Evolutionary conservation across 306 rosid species (phyloP).

Genomic region (Abrus precatorius): DNA sequence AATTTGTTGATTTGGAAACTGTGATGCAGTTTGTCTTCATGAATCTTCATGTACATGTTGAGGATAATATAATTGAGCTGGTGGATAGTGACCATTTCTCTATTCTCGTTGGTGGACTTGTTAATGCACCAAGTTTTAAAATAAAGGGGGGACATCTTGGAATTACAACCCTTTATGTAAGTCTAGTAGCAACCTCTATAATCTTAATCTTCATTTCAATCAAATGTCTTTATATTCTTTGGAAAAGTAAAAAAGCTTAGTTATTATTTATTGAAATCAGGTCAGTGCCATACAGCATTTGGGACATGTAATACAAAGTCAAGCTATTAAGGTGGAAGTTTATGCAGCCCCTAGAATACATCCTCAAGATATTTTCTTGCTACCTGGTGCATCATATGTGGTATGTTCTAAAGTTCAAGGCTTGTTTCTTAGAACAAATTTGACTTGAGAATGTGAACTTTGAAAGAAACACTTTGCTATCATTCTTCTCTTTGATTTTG

Average conservation of each 20-base stretch:
- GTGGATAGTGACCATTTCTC: constrained; percentile 58
- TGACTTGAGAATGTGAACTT: constrained; percentile 41
- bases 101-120: constrained; percentile 55
- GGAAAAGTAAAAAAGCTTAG: constrained; percentile 40
- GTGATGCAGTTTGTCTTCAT: constrained; percentile 81
- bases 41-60: constrained; percentile 81
- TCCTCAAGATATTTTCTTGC: constrained; percentile 76
- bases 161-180: constrained; percentile 82
- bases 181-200: constrained; percentile 47
- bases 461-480: background rate
- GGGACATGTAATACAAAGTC: constrained; percentile 74
- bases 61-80: constrained; percentile 80
- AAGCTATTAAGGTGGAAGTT: constrained; percentile 85
- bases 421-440: constrained; percentile 27
- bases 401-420: constrained; percentile 59
- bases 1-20: constrained; percentile 50
- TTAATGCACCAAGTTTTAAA: constrained; percentile 65
- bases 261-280: constrained; percentile 62
- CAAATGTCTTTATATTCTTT: constrained; percentile 41
- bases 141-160: constrained; percentile 80
- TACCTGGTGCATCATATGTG: constrained; percentile 88
- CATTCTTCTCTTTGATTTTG: constrained; percentile 8
- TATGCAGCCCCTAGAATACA: constrained; percentile 81
- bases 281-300: constrained; percentile 74
- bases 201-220: constrained; percentile 37